phyloP scores from a whole-genome alignment of 139 green algal species.

The Picochlorum sp. region DNA sequence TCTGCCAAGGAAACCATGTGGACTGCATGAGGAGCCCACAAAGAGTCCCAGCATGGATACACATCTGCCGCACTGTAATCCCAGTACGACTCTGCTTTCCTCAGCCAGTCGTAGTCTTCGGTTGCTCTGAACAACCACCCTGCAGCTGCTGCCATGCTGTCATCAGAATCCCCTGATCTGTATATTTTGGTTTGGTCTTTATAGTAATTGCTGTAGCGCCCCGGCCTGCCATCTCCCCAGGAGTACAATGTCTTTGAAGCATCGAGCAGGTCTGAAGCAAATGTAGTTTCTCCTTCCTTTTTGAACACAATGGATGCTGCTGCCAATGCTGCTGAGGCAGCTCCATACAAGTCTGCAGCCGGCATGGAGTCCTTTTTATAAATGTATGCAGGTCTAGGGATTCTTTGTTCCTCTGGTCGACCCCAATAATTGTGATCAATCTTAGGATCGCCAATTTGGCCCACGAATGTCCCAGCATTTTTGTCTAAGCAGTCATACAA shows the following conservation, averaged over 20 bases:
- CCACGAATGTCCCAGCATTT: slow-evolving; percentile 6
- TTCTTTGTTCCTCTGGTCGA: slow-evolving; percentile 33
- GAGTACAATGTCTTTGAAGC: slow-evolving; percentile 40
- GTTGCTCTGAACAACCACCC: slow-evolving; percentile 52
- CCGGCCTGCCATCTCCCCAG: slow-evolving; percentile 31
- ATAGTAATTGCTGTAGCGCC: slow-evolving; percentile 46
- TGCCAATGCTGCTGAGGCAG: slow-evolving; percentile 46
- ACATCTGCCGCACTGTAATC: not conserved
- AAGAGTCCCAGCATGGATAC: slow-evolving; percentile 12
- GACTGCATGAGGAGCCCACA: slow-evolving; percentile 4
- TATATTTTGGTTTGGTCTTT: slow-evolving; percentile 4
- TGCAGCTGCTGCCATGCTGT: slow-evolving; percentile 51
- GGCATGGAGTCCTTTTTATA: slow-evolving; percentile 22
- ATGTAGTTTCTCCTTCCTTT: slow-evolving; percentile 21
- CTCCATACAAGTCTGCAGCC: slow-evolving; percentile 48
- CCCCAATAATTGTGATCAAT: slow-evolving; percentile 55
- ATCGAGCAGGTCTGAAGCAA: slow-evolving; percentile 29
- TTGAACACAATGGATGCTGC: slow-evolving; percentile 40
- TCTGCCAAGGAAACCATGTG: slow-evolving; percentile 9
- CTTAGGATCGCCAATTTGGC: slow-evolving; percentile 11
- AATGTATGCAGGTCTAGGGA: slow-evolving; percentile 20
- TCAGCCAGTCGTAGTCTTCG: slow-evolving; percentile 31
- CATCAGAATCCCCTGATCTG: slow-evolving; percentile 19
- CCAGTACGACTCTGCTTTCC: not conserved
- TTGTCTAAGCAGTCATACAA: slow-evolving; percentile 6